Percentiles rank a stretch among this genome's conserved stretches.
Evolutionary conservation across 176 grass and related monocot genomes (phyloP).

Genomic region (Oropetium thomaeum): DNA sequence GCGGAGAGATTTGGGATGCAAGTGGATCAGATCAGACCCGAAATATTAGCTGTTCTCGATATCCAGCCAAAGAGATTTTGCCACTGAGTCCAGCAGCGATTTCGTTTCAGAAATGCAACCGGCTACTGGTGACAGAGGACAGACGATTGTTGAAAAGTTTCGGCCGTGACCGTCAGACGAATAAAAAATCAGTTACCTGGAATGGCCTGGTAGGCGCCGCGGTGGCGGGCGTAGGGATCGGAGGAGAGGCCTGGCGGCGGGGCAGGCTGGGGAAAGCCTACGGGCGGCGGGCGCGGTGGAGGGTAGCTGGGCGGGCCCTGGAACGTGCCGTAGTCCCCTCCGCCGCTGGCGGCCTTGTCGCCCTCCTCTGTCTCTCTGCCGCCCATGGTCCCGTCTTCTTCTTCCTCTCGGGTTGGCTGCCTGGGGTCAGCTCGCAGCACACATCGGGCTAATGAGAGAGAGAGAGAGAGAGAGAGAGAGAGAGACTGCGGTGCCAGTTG

Average conservation of each 20-base stretch:
- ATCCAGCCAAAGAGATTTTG: too few relatives aligned
- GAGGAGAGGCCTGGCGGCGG: constrained; percentile 50
- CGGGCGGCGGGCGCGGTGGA: constrained; percentile 55
- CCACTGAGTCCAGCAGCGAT: too few relatives aligned
- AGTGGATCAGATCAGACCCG: background rate
- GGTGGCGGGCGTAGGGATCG: constrained; percentile 37
- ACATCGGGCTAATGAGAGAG: background rate
- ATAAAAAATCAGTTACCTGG: constrained; percentile 28
- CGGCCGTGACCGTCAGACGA: background rate
- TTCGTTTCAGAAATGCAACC: background rate
- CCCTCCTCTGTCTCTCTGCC: background rate
- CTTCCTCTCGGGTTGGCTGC: background rate
- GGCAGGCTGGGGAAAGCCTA: constrained; percentile 67
- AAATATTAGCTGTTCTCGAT: too few relatives aligned
- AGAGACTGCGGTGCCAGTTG: background rate
- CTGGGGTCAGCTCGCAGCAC: too few relatives aligned
- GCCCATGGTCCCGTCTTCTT: background rate
- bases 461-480: background rate
- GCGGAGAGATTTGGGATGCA: background rate
- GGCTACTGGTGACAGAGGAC: too few relatives aligned
- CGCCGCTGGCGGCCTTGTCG: constrained; percentile 3
- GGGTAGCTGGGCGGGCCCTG: constrained; percentile 58
- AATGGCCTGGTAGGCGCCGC: constrained; percentile 57
- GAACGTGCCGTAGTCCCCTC: constrained; percentile 65
- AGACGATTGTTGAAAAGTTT: too few relatives aligned